Base-by-base conservation (phyloP, 306 rosid genomes). In the Myrica gale region DNA sequence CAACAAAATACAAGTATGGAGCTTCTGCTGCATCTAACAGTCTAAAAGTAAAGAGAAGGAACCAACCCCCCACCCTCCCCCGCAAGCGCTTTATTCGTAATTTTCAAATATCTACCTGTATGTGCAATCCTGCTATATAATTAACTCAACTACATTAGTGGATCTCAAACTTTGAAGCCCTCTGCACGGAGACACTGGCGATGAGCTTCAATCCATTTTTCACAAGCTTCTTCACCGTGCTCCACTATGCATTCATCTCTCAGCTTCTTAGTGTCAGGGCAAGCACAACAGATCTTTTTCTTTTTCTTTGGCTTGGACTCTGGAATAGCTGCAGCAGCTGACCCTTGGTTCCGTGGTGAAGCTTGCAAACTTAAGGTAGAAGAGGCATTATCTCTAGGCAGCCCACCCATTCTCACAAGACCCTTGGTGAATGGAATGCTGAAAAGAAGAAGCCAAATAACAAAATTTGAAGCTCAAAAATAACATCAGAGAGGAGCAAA, bases 181-280 rank as follows among this genome's bases (percentile, higher is more conserved):
- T 92, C 96, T 0, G 95, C 83, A 2, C 97, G 97, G 19, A 95
- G 97, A 84, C 98, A 92, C 68, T 12, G 65, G 23, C 82, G 84
- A 78, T 90, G 97, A 79, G 98, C 98, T 79, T 95, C 93, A 3
- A 95, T 92, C 97, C 96, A 95, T 77, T 92, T 92, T 5, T 85
- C 41, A 74, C 97, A 95, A 69, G 92, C 90, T 0, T 81, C 87
- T 82, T 95, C 93, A 42, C 97, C 98, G n/a, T 92, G 91, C 83
- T 92, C 90, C 16, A 89, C 97, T 17, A 95, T 87, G 82, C 98
- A 95, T 72, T 95, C 97, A 77, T 92, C 98, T 58, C 97, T 80
- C 66, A 92, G 78, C 86, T 68, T 89, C 78, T 90, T 92, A n/a
- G 88, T 75, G 26, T 90, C 97, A 0, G 93, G 98, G 80, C 97